Evolutionary conservation across 768 basidiomycete species (phyloP).

Genomic region (Termitomyces heimii): DNA sequence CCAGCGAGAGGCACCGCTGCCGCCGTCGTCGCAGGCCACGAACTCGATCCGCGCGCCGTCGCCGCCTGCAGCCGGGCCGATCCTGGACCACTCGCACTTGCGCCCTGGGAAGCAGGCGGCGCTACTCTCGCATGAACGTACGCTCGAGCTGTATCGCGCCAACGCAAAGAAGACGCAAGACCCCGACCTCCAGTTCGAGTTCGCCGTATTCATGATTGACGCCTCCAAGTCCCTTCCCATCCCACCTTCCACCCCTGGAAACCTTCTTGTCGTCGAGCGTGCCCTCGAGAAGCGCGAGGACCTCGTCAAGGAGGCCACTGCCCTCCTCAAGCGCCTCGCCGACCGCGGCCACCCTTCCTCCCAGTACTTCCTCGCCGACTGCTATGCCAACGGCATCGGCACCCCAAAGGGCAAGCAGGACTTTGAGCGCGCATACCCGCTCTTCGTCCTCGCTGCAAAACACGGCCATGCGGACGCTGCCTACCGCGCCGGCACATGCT

Average conservation of each 20-base stretch:
- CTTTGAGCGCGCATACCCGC: conserved; percentile 94
- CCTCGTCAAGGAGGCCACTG: conserved; percentile 81
- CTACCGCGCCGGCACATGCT: conserved; percentile 95
- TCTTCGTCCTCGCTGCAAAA: conserved; percentile 94
- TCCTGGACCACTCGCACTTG: conserved; percentile 89
- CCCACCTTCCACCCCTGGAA: conserved; percentile 61
- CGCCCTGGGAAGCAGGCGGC: conserved; percentile 90
- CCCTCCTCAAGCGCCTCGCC: conserved; percentile 84
- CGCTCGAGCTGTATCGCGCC: conserved; percentile 92
- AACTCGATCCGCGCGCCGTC: conserved; percentile 64
- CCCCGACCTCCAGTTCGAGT: conserved; percentile 96
- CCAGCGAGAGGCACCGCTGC: conserved; percentile 10
- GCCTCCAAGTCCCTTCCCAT: conserved; percentile 88
- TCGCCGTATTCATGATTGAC: conserved; percentile 98
- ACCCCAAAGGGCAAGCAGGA: conserved; percentile 88
- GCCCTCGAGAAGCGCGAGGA: conserved; percentile 81
- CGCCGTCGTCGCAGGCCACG: conserved; percentile 37
- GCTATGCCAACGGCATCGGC: conserved; percentile 97
- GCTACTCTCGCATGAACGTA: conserved; percentile 91
- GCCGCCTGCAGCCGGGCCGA: conserved; percentile 56
- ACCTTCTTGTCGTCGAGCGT: conserved; percentile 76
- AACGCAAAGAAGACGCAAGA: conserved; percentile 99
- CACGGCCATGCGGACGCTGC: conserved; percentile 95
- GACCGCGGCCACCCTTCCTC: conserved; percentile 92
- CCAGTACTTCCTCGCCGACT: conserved; percentile 97